Base-by-base conservation (phyloP, 164 flowering plant species). In the Akebia trifoliata region DNA sequence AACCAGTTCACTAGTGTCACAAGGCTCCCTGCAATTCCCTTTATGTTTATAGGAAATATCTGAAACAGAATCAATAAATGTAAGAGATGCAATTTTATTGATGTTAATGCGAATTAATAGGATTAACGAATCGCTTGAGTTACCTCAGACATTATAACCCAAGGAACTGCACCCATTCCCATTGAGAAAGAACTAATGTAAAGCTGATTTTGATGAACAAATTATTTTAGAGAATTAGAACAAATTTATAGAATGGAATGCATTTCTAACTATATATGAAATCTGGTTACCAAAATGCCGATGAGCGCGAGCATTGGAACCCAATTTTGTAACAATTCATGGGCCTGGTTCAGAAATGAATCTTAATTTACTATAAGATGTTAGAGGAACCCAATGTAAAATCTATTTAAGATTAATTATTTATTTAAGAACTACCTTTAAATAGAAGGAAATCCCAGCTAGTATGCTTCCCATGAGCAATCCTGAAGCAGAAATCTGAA, bases 81-180 rank as follows among this genome's bases (percentile, higher is more conserved):
- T n/a, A n/a, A n/a, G n/a, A n/a, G n/a, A n/a, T n/a, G n/a, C n/a
- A n/a, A n/a, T n/a, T n/a, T n/a, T n/a, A n/a, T n/a, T n/a, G n/a
- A n/a, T n/a, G n/a, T n/a, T n/a, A n/a, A n/a, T n/a, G n/a, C n/a
- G n/a, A n/a, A n/a, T n/a, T n/a, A n/a, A n/a, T n/a, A n/a, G n/a
- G n/a, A n/a, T n/a, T n/a, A n/a, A n/a, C n/a, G n/a, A n/a, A n/a
- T n/a, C n/a, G n/a, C n/a, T n/a, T n/a, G n/a, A n/a, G n/a, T n/a
- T 78, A 91, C 97, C 93, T 91, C 97, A 2, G 97, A 86, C 96
- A 86, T 88, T 30, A 91, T 62, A 43, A 91, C 85, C 97, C 97
- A 91, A 39, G 97, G 96, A 53, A 83, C 78, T 21, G 95, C 84
- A 36, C 95, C 98, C 88, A 89, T 83, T 62, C 98, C 98, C 8